Percentiles rank a stretch among this genome's conserved stretches.
Conservation (phyloP, 805 yeast genomes). For the Starmerella cellae region DNA sequence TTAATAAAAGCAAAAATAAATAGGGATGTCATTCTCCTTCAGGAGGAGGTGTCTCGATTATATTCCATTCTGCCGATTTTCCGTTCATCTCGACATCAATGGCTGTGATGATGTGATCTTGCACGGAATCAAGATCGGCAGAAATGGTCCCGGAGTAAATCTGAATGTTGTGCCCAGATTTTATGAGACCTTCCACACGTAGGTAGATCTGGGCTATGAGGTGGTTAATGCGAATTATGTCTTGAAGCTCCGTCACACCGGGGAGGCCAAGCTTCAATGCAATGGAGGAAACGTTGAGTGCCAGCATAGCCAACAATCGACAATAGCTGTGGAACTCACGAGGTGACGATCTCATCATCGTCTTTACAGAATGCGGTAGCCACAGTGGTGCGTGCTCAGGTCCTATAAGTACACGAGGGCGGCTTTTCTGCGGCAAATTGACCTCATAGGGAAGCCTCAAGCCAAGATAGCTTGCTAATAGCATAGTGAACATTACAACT, state of each 20-base stretch:
- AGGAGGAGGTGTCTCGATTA: slow-evolving; percentile 22
- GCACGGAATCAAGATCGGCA: slow-evolving; percentile 20
- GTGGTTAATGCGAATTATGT: slow-evolving; percentile 21
- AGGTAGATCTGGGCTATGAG: slow-evolving; percentile 25
- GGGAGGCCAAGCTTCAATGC: slow-evolving; percentile 23
- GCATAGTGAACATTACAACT: slow-evolving; percentile 23
- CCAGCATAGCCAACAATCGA: slow-evolving; percentile 26
- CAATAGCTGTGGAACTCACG: slow-evolving; percentile 24
- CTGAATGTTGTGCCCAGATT: slow-evolving; percentile 18
- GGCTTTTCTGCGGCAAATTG: slow-evolving; percentile 22
- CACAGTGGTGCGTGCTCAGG: slow-evolving; percentile 7
- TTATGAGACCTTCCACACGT: slow-evolving; percentile 18
- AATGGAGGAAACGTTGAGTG: slow-evolving; percentile 22
- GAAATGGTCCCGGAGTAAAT: slow-evolving; percentile 15
- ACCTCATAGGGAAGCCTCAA: slow-evolving; percentile 25
- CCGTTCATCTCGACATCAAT: slow-evolving; percentile 26
- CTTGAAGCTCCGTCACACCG: slow-evolving; percentile 12
- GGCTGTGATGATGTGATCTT: slow-evolving; percentile 20
- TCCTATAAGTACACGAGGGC: slow-evolving; percentile 21
- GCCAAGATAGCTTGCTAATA: slow-evolving; percentile 26
- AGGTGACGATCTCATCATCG: slow-evolving; percentile 23
- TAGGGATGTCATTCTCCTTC: background rate
- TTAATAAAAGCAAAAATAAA: background rate
- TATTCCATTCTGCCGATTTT: slow-evolving; percentile 27
- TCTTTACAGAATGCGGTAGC: slow-evolving; percentile 20